These are phyloP conservation scores for Malus sieversii DNA, from an alignment of 306 rosid genomes.

Conservation along the genomic window DNA sequence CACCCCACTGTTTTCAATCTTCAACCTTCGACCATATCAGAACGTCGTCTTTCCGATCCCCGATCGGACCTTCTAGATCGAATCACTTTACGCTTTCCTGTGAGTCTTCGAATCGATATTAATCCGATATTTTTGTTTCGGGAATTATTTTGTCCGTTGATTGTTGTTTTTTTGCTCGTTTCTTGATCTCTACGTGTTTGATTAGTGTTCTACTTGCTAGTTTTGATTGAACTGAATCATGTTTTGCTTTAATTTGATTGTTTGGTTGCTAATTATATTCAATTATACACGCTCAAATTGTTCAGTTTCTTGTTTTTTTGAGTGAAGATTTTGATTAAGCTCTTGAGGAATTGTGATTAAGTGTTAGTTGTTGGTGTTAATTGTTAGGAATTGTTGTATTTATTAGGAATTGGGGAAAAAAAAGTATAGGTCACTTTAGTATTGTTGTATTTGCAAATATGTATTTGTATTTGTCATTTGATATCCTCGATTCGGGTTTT, in stretches of 20 bases:
- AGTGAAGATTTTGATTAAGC: not conserved
- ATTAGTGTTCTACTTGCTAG: not conserved
- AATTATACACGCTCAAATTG: not conserved
- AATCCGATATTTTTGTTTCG: not conserved
- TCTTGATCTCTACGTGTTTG: not conserved
- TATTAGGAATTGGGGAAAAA: not conserved
- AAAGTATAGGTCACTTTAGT: not conserved
- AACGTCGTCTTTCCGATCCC: constrained; percentile 21
- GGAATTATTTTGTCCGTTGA: not conserved
- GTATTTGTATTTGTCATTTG: not conserved
- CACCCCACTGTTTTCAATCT: not conserved
- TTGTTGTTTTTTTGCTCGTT: not conserved
- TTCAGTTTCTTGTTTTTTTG: not conserved
- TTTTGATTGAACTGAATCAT: not conserved
- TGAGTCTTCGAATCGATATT: not conserved
- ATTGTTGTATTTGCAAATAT: too few species aligned
- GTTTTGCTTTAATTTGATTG: not conserved
- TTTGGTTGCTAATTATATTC: not conserved
- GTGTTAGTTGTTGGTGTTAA: not conserved
- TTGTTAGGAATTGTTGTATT: not conserved
- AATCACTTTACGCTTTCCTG: constrained; percentile 10
- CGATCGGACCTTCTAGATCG: constrained; percentile 24
- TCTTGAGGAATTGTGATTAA: not conserved
- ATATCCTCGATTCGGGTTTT: not conserved
- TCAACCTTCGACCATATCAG: constrained; percentile 8